phyloP scores from a whole-genome alignment of 1,284 basidiomycete genomes.

The Coniferiporia weirii region DNA sequence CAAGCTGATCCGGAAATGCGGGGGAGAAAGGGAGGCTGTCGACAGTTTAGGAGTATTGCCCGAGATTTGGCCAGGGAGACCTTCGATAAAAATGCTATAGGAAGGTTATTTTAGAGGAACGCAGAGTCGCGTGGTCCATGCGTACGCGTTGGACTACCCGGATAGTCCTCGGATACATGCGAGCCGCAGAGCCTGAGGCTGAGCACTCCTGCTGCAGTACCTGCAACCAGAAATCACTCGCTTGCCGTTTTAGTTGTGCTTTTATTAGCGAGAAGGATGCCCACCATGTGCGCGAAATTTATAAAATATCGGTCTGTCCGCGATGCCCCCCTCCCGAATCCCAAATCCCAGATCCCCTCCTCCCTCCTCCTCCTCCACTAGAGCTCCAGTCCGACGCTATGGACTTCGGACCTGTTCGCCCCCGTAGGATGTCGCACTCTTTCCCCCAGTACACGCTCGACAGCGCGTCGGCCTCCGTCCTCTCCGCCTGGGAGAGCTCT shows the following conservation, averaged over 20 bases:
- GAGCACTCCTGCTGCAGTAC: background rate
- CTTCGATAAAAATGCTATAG: background rate
- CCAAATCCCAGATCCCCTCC: background rate
- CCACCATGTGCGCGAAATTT: background rate
- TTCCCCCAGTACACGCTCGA: background rate
- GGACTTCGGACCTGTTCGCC: background rate
- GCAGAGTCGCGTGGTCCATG: background rate
- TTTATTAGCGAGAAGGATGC: background rate
- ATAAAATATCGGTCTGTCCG: background rate
- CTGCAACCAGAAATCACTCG: background rate
- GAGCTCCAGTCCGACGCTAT: background rate
- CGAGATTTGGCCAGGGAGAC: constrained; percentile 3
- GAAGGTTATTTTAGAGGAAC: background rate
- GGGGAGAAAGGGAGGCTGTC: background rate
- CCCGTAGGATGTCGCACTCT: background rate
- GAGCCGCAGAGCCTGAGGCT: background rate
- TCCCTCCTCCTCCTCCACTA: background rate
- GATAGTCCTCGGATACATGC: constrained; percentile 1
- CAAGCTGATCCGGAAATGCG: background rate
- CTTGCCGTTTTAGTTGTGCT: background rate
- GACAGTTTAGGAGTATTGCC: background rate
- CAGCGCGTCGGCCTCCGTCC: background rate
- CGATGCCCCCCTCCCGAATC: background rate
- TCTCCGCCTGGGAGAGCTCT: constrained; percentile 8
- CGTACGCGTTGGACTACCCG: background rate